These are phyloP conservation scores for Rhododendron vialii DNA, from an alignment of 148 eudicot genomes.

Conservation along the genomic window DNA sequence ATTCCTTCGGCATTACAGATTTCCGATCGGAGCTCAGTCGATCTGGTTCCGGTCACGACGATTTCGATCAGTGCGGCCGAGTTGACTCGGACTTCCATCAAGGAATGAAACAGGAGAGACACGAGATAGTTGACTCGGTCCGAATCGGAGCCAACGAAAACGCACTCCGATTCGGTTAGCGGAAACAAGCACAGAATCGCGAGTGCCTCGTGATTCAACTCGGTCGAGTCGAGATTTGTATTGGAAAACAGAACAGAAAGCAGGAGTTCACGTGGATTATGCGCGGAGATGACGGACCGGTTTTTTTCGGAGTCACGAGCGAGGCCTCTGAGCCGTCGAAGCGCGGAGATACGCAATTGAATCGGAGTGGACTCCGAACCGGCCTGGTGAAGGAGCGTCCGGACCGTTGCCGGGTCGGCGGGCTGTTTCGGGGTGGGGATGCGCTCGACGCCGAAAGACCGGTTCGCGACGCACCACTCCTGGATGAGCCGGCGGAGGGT, in stretches of 20 bases:
- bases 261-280: slow-evolving; percentile 25
- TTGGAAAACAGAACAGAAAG: slow-evolving; percentile 22
- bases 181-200: slow-evolving; percentile 48
- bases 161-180: slow-evolving; percentile 44
- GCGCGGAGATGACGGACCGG: slow-evolving; percentile 43
- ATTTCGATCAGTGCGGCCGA: slow-evolving; percentile 67
- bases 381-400: slow-evolving; percentile 48
- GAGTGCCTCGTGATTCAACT: slow-evolving; percentile 50
- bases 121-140: slow-evolving; percentile 37
- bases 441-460: slow-evolving; percentile 69
- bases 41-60: slow-evolving; percentile 57
- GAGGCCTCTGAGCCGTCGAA: slow-evolving; percentile 48
- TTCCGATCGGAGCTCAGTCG: slow-evolving; percentile 50
- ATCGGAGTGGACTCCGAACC: slow-evolving; percentile 25
- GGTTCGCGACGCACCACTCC: slow-evolving; percentile 87
- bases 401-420: slow-evolving; percentile 60
- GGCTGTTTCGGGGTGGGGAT: slow-evolving; percentile 96
- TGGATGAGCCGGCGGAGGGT: slow-evolving; percentile 85
- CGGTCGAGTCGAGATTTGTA: slow-evolving; percentile 19
- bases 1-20: slow-evolving; percentile 46
- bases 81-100: slow-evolving; percentile 55
- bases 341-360: slow-evolving; percentile 37
- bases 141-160: slow-evolving; percentile 33
- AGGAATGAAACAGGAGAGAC: slow-evolving; percentile 40
- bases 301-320: slow-evolving; percentile 92